Conservation (phyloP, 306 rosid genomes). For the Pyrus communis region DNA sequence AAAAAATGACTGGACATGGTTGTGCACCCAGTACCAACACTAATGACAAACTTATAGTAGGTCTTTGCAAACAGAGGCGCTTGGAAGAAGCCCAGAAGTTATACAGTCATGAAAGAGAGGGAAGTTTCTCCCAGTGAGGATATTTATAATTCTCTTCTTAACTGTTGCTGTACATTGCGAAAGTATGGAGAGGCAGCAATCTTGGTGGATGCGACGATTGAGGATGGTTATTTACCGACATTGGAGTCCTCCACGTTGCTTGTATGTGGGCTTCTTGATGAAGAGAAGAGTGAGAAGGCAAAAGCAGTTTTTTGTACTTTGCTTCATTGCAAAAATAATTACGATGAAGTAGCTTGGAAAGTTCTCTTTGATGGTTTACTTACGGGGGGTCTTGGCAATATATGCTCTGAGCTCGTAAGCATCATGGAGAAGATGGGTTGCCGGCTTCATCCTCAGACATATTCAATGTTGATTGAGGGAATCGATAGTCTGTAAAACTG, state of each 20-base stretch:
- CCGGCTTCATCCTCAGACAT: conserved; percentile 62
- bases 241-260: conserved; percentile 61
- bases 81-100: conserved; percentile 44
- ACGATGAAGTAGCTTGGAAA: conserved; percentile 81
- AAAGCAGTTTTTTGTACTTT: conserved; percentile 41
- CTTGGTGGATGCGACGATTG: conserved; percentile 56
- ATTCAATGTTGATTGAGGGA: conserved; percentile 54
- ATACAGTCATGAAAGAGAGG: conserved; percentile 45
- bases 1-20: conserved; percentile 55
- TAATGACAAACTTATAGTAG: conserved; percentile 55
- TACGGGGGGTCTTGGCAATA: conserved; percentile 44
- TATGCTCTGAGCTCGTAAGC: conserved; percentile 54
- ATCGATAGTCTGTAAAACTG: conserved; percentile 24
- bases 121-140: conserved; percentile 47
- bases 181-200: conserved; percentile 47
- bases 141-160: conserved; percentile 51
- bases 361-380: conserved; percentile 74
- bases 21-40: conserved; percentile 58
- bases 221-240: conserved; percentile 53
- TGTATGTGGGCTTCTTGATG: conserved; percentile 56
- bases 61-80: conserved; percentile 54
- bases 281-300: conserved; percentile 55
- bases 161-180: conserved; percentile 50
- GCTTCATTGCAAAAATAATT: conserved; percentile 50
- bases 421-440: conserved; percentile 61